Conservation (phyloP, 352 stramenopile genomes). For the Phytophthora lateralis region DNA sequence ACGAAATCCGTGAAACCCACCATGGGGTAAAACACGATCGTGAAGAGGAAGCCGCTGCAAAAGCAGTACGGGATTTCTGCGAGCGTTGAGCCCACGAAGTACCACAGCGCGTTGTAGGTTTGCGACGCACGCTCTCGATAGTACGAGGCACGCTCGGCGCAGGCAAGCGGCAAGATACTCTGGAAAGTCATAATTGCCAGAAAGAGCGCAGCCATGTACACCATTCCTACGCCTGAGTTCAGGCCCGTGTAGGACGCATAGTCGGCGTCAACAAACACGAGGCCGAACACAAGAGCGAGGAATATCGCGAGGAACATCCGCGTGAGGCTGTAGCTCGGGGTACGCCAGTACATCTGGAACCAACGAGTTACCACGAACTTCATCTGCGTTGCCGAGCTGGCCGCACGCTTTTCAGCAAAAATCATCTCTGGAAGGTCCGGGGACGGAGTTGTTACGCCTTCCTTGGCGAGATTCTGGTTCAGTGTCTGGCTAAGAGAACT, state of each 20-base stretch:
- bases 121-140: conserved; percentile 14
- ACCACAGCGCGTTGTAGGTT: conserved; percentile 19
- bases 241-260: conserved; percentile 30
- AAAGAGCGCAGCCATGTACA: conserved; percentile 85
- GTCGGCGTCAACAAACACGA: conserved; percentile 55
- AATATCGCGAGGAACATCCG: conserved; percentile 44
- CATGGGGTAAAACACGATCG: conserved; percentile 36
- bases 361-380: conserved; percentile 29
- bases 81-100: conserved; percentile 46
- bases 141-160: conserved; percentile 29
- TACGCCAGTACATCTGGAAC: conserved; percentile 37
- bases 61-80: conserved; percentile 55
- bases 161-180: conserved; percentile 71
- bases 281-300: conserved; percentile 34
- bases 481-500: conserved; percentile 30
- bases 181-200: conserved; percentile 77
- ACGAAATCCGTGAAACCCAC: conserved; percentile 22
- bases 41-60: conserved; percentile 40
- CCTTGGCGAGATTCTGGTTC: conserved; percentile 19
- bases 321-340: conserved; percentile 17
- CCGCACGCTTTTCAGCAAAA: conserved; percentile 40
- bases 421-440: conserved; percentile 25
- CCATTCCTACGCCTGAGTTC: conserved; percentile 66
- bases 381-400: conserved; percentile 31
- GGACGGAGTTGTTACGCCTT: conserved; percentile 36